Percentiles rank a stretch among this genome's conserved stretches.
Evolutionary conservation across 768 basidiomycete species (phyloP).

Genomic region (Goffeauzyma gilvescens): DNA sequence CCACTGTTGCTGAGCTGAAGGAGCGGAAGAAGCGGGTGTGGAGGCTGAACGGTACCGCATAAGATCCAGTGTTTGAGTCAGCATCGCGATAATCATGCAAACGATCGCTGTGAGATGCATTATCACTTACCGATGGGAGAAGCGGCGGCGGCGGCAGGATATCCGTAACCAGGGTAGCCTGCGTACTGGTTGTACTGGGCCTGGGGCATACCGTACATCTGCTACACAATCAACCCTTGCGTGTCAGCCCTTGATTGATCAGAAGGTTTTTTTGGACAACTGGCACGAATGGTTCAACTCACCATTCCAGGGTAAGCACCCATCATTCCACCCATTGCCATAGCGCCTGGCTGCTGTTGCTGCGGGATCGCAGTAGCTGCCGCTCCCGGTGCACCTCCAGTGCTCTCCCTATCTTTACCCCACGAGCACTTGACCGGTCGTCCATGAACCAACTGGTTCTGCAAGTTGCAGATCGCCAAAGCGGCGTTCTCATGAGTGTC

Average conservation of each 20-base stretch:
- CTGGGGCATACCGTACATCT: constrained; percentile 80
- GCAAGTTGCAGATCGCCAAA: constrained; percentile 89
- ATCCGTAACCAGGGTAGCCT: constrained; percentile 41
- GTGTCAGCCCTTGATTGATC: no score
- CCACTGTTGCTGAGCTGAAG: background rate
- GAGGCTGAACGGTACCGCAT: no score
- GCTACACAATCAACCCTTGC: constrained; percentile 34
- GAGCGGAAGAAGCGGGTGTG: background rate
- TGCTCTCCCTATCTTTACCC: constrained; percentile 63
- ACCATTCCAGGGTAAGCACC: constrained; percentile 56
- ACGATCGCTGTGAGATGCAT: background rate
- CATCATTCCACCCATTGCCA: constrained; percentile 11
- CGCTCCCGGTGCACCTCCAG: constrained; percentile 33
- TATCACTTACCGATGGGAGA: background rate
- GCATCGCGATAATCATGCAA: background rate
- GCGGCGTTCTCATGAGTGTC: constrained; percentile 98
- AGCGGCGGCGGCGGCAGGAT: constrained; percentile 36
- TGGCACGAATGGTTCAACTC: constrained; percentile 20
- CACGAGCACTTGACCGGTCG: constrained; percentile 95
- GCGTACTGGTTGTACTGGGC: constrained; percentile 51
- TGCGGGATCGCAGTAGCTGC: constrained; percentile 35
- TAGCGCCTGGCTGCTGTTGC: constrained; percentile 26
- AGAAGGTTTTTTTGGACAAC: background rate
- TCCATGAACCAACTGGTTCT: constrained; percentile 93
- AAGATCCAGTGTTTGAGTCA: no score